Conservation (phyloP, 768 basidiomycete species). For the Leccinum obscurum region DNA sequence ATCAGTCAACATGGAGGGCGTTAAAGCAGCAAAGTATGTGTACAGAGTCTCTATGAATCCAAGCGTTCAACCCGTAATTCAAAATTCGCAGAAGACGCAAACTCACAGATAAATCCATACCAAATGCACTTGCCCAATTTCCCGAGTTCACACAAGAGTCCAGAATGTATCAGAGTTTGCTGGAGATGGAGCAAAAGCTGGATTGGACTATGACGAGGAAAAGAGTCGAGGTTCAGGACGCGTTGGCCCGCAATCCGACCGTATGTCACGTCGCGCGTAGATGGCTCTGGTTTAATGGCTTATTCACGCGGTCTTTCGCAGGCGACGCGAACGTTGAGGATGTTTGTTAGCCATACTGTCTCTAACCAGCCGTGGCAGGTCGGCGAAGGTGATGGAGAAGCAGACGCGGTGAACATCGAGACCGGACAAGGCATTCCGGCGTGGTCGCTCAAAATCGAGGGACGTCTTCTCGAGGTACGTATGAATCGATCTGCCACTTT, state of each 20-base stretch:
- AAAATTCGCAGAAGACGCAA: slow-evolving; percentile 60
- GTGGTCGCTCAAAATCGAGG: slow-evolving; percentile 87
- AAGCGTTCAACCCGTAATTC: neutral
- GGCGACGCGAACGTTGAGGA: slow-evolving; percentile 80
- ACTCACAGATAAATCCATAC: slow-evolving; percentile 76
- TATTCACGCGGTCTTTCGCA: slow-evolving; percentile 30
- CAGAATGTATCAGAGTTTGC: slow-evolving; percentile 79
- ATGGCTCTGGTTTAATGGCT: neutral
- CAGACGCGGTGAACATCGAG: slow-evolving; percentile 56
- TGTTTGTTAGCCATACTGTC: slow-evolving; percentile 87
- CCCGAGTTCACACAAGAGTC: slow-evolving; percentile 81
- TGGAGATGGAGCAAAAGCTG: slow-evolving; percentile 87
- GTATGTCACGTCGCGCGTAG: slow-evolving; percentile 29
- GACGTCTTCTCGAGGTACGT: slow-evolving; percentile 77
- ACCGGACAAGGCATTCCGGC: slow-evolving; percentile 89
- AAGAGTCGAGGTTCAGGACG: slow-evolving; percentile 87
- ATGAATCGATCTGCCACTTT: neutral
- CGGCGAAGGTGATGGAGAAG: slow-evolving; percentile 36
- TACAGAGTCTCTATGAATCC: neutral
- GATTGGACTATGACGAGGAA: slow-evolving; percentile 96
- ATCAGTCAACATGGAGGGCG: slow-evolving; percentile 24
- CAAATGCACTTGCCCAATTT: slow-evolving; percentile 71
- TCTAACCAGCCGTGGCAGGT: slow-evolving; percentile 87
- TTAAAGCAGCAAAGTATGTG: slow-evolving; percentile 38
- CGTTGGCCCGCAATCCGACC: slow-evolving; percentile 69